Evolutionary conservation across 805 yeast species (phyloP), one percentile per base, ranked within the genome.

Genomic region (Novakomyces olei): DNA sequence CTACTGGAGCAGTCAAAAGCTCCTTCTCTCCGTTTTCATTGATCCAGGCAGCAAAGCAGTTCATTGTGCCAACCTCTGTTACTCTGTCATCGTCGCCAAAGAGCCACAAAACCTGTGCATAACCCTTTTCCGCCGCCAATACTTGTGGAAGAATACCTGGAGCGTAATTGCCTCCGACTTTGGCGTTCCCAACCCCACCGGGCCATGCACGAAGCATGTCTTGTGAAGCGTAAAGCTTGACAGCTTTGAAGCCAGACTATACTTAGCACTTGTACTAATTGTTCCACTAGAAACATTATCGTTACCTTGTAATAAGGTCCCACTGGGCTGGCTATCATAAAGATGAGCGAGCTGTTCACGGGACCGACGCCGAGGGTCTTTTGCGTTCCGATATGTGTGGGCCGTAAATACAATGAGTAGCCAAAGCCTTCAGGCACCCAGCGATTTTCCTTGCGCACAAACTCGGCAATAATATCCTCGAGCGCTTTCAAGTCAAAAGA

Each of bases 131-230:
- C 35, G 93, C 92, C 33, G 96, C 94, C 58, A 78, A 74, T 45
- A 67, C 61, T 59, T 80, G 94, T 20, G 96, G 95, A 50, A 67
- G 63, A 47, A 83, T 70, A 54, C 94, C 78, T 40, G 96, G 95
- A 29, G 95, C 98, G 51, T 85, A 85, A 63, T 85, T 85, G 39
- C 93, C 95, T 55, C 98, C 98, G 47, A 85, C 69, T 58, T 85
- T 85, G 56, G 69, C 74, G 68, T 85, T 76, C 57, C 98, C 98
- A 45, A 72, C 81, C 55, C 96, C 98, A 48, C 93, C 93, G 50
- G 96, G 96, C 96, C 96, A 85, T 19, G 98, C 96, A 61, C 98
- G 77, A 22, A 83, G 83, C 32, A 93, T 93, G 45, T 78, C 72
- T 51, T 80, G 92, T 23, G 94, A 83, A 43, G 96, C 95, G 59